Evolutionary conservation across 257 asterid genomes (phyloP), one percentile per base, ranked within the genome.

Genomic region (Solanum corneliomulleri): DNA sequence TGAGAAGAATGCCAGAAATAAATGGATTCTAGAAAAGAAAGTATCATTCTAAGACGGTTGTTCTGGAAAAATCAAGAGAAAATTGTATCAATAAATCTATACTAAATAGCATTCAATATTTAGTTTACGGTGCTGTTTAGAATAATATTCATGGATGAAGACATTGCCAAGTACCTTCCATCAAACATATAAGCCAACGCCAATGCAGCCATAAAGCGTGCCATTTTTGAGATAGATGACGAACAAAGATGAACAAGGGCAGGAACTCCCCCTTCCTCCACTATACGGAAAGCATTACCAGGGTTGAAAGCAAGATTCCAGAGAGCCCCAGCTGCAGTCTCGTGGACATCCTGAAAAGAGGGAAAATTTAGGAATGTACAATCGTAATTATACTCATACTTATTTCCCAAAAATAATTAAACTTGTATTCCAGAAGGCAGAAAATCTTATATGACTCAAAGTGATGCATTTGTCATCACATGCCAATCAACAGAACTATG

Each of bases 321-420:
- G 83, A 96, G 98, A 69, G 99, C 99, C 83, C 99, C 99, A 33
- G 98, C 98, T 77, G 99, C 99, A 18, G 98, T 94, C 94, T 96
- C 99, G 25, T 96, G 99, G 89, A 96, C 98, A 44, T 96, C 98
- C 99, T 96, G 95, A 90, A 89, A 72, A n/a, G 86, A 88, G 86
- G 60, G 86, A 85, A 81, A 85, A 60, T 89, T 37, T 66, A 66
- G 60, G 84, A 20, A 87, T 82, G 47, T 49, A 87, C 69, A 78
- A 85, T 47, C 56, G 14, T 84, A 33, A 68, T 15, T 42, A 41
- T 21, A 72, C 81, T 37, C 29, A 72, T 72, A 72, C 49, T 72
- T 35, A 35, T 72, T 35, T 18, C 80, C 37, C 45, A 72, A 72
- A 35, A 33, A 35, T 72, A 72, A 72, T 18, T 72, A 5, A 16